Percentiles rank a stretch among this genome's conserved stretches.
These are phyloP conservation scores for Phialocephala sp. DNA, from an alignment of 2,329 filamentous ascomycete species.

Conservation along the genomic window DNA sequence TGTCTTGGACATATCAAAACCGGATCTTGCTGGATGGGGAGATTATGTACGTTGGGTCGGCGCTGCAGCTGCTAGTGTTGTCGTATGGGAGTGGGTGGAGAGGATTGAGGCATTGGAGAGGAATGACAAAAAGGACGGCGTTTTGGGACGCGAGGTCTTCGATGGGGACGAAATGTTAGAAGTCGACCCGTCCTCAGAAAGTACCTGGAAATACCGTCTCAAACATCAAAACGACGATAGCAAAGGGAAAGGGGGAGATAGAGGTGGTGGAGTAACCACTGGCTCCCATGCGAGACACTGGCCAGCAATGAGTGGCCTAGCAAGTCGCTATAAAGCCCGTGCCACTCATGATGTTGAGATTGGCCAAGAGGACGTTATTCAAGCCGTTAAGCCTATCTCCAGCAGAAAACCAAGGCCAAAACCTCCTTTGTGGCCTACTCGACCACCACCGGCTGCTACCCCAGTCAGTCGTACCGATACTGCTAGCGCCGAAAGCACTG, in stretches of 20 bases:
- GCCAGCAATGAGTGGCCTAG: slow-evolving; percentile 49
- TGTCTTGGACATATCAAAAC: slow-evolving; percentile 73
- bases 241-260: slow-evolving; percentile 32
- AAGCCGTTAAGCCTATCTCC: slow-evolving; percentile 11
- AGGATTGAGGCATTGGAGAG: slow-evolving; percentile 75
- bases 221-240: slow-evolving; percentile 41
- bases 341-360: slow-evolving; percentile 35
- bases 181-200: slow-evolving; percentile 57
- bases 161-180: slow-evolving; percentile 78
- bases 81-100: slow-evolving; percentile 83
- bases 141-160: slow-evolving; percentile 72
- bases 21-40: slow-evolving; percentile 74
- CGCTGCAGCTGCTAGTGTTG: slow-evolving; percentile 75
- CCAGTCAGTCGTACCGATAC: slow-evolving; percentile 67
- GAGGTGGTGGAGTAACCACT: slow-evolving; percentile 29
- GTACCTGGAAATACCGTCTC: slow-evolving; percentile 42
- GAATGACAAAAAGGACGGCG: slow-evolving; percentile 75
- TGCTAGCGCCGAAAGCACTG: slow-evolving; percentile 66
- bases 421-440: slow-evolving; percentile 54
- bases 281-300: slow-evolving; percentile 44
- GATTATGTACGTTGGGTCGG: slow-evolving; percentile 81
- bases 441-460: slow-evolving; percentile 60
- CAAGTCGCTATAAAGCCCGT: slow-evolving; percentile 38
- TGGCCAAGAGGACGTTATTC: slow-evolving; percentile 13
- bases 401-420: slow-evolving; percentile 29